These are phyloP conservation scores for Plasmodium chabaudi DNA, from an alignment of 169 alveolate genomes.

Conservation along the genomic window DNA sequence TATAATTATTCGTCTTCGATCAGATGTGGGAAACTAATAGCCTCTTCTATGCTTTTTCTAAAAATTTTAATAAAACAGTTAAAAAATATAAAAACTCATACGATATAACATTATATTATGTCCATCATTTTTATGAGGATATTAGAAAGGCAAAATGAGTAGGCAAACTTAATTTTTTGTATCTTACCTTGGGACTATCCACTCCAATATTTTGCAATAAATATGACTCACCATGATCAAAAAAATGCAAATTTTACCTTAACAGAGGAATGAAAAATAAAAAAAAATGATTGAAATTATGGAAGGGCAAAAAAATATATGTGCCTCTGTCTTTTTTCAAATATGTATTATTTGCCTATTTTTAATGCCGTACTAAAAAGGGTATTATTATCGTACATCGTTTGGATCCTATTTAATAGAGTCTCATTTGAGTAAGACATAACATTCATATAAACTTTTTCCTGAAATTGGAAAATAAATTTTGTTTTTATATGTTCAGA, in stretches of 20 bases:
- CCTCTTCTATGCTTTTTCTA: conserved; percentile 66
- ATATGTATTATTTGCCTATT: no score
- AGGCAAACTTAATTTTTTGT: no score
- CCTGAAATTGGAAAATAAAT: conserved; percentile 13
- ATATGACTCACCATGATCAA: conserved; percentile 59
- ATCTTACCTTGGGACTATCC: conserved; percentile 54
- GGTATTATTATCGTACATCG: conserved; percentile 51
- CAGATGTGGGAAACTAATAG: conserved; percentile 54
- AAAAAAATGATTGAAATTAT: background rate
- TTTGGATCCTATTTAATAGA: conserved; percentile 31
- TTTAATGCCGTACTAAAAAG: conserved; percentile 40
- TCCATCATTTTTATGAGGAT: no score
- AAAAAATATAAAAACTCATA: no score
- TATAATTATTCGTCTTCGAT: conserved; percentile 21
- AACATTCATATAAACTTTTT: conserved; percentile 64
- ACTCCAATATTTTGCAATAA: conserved; percentile 44
- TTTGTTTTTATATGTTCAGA: no score
- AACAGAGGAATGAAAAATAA: background rate
- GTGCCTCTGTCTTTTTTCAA: no score
- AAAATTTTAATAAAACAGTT: no score
- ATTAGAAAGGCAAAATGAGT: no score
- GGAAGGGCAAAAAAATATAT: background rate
- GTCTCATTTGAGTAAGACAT: conserved; percentile 36
- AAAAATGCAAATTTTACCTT: conserved; percentile 60
- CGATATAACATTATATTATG: no score